A percentile compares a stretch with the other conserved stretches of the same genome.
Evolutionary conservation across 2,329 filamentous ascomycete genomes (phyloP).

Genomic region (Hirsutella rhossiliensis): DNA sequence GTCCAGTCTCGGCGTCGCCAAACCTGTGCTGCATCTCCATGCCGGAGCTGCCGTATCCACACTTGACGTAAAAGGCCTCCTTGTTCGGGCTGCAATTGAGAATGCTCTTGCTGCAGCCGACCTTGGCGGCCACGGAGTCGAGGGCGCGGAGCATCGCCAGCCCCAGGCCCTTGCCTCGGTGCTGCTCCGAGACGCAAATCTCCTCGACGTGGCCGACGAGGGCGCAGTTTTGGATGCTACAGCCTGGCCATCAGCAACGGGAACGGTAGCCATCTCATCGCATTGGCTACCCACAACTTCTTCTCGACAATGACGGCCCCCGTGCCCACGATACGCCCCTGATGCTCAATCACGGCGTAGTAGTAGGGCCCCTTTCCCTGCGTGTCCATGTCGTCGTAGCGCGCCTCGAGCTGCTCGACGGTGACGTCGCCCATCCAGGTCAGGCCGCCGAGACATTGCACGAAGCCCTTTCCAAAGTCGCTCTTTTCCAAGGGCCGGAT

Average conservation of each 20-base stretch:
- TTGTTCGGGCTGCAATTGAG: slow-evolving; percentile 70
- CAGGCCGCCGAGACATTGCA: slow-evolving; percentile 63
- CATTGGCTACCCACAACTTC: slow-evolving; percentile 47
- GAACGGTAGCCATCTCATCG: neutral
- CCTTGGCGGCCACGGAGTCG: slow-evolving; percentile 57
- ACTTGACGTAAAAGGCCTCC: slow-evolving; percentile 57
- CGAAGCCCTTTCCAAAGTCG: slow-evolving; percentile 60
- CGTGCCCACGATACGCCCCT: slow-evolving; percentile 55
- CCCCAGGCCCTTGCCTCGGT: slow-evolving; percentile 73
- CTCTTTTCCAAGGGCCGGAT: slow-evolving; percentile 56
- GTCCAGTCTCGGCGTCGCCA: neutral
- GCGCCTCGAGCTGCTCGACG: slow-evolving; percentile 51
- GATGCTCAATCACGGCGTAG: slow-evolving; percentile 57
- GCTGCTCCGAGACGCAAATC: slow-evolving; percentile 66
- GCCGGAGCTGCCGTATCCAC: slow-evolving; percentile 9
- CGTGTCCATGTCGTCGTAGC: slow-evolving; percentile 47
- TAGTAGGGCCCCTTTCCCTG: slow-evolving; percentile 45
- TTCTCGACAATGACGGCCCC: slow-evolving; percentile 67
- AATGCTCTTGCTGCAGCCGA: slow-evolving; percentile 74
- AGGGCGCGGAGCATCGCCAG: slow-evolving; percentile 65
- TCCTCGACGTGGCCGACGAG: slow-evolving; percentile 74
- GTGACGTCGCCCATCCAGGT: slow-evolving; percentile 66
- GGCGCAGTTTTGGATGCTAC: slow-evolving; percentile 52
- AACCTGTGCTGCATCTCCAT: slow-evolving; percentile 10
- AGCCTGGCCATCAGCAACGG: neutral